phyloP scores from a whole-genome alignment of 495 filamentous ascomycete genomes.

The Tetracladium marchalianum region DNA sequence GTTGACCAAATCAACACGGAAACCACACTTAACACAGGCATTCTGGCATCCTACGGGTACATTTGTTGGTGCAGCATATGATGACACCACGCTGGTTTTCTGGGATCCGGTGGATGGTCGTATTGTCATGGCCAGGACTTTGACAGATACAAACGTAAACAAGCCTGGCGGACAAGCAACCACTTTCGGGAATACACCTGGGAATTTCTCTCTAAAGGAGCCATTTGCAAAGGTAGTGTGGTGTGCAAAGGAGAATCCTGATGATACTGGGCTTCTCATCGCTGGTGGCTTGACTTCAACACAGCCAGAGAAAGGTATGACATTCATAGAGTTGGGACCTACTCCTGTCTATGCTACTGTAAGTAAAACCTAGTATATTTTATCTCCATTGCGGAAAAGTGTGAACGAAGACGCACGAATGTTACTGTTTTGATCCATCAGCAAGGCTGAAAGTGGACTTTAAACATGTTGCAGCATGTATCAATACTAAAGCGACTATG shows the following conservation, averaged over 20 bases:
- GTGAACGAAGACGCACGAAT: too few species aligned
- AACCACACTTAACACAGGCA: conserved; percentile 64
- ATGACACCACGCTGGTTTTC: conserved; percentile 81
- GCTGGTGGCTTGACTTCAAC: conserved; percentile 65
- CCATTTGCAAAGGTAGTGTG: conserved; percentile 72
- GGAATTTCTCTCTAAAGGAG: conserved; percentile 45
- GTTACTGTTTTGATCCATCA: too few species aligned
- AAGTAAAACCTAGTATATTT: too few species aligned
- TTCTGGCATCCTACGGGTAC: conserved; percentile 94
- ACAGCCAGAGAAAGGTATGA: conserved; percentile 61
- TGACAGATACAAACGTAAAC: conserved; percentile 63
- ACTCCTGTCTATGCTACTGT: conserved; percentile 80
- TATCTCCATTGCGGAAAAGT: too few species aligned
- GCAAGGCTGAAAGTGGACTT: too few species aligned
- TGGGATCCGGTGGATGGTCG: conserved; percentile 94
- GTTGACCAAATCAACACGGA: conserved; percentile 39
- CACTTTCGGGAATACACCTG: conserved; percentile 23
- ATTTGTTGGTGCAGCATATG: conserved; percentile 78
- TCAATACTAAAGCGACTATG: too few species aligned
- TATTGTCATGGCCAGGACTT: conserved; percentile 70
- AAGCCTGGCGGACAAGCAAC: conserved; percentile 29
- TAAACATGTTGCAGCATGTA: too few species aligned
- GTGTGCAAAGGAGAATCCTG: conserved; percentile 76
- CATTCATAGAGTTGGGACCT: conserved; percentile 77
- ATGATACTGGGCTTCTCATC: conserved; percentile 83